Percentiles rank a stretch among this genome's conserved stretches.
These are phyloP conservation scores for Flammula alnicola DNA, from an alignment of 1,284 basidiomycete genomes.

Conservation along the genomic window DNA sequence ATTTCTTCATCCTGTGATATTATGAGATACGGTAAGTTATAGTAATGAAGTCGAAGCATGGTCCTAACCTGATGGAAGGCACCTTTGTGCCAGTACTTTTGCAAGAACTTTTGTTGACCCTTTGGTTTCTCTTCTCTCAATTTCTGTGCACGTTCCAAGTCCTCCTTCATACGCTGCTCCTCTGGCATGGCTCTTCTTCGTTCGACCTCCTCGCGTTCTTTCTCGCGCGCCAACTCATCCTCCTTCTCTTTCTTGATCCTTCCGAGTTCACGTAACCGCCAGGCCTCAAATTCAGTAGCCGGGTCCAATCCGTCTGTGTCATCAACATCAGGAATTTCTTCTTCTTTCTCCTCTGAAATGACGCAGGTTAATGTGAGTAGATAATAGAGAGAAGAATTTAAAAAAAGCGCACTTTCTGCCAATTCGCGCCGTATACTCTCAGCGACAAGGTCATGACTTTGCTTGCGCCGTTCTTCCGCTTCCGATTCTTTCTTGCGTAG, in stretches of 20 bases:
- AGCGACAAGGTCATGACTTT: constrained; percentile 86
- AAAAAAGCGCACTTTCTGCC: constrained; percentile 68
- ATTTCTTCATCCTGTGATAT: constrained; percentile 82
- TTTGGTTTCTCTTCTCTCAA: constrained; percentile 84
- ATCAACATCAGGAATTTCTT: constrained; percentile 85
- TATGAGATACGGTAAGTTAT: not conserved
- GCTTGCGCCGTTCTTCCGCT: constrained; percentile 75
- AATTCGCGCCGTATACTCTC: constrained; percentile 86
- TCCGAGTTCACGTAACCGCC: constrained; percentile 91
- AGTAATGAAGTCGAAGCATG: not conserved
- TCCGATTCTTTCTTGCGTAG: constrained; percentile 64
- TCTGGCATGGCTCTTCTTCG: constrained; percentile 90
- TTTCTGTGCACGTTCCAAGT: constrained; percentile 84
- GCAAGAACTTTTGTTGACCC: constrained; percentile 90
- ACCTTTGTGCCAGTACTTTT: constrained; percentile 99
- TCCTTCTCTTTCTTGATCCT: constrained; percentile 93
- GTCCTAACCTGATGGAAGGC: constrained; percentile 91
- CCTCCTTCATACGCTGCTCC: constrained; percentile 88
- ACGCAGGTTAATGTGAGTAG: constrained; percentile 12
- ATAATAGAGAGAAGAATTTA: constrained; percentile 2
- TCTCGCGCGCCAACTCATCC: constrained; percentile 75
- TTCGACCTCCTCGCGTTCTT: constrained; percentile 90
- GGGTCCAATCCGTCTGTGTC: constrained; percentile 96
- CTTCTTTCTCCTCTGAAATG: constrained; percentile 80
- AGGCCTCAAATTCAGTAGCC: constrained; percentile 91